Percentiles rank a stretch among this genome's conserved stretches.
Evolutionary conservation across 768 basidiomycete genomes (phyloP).

Genomic region (Hericium alpestre): DNA sequence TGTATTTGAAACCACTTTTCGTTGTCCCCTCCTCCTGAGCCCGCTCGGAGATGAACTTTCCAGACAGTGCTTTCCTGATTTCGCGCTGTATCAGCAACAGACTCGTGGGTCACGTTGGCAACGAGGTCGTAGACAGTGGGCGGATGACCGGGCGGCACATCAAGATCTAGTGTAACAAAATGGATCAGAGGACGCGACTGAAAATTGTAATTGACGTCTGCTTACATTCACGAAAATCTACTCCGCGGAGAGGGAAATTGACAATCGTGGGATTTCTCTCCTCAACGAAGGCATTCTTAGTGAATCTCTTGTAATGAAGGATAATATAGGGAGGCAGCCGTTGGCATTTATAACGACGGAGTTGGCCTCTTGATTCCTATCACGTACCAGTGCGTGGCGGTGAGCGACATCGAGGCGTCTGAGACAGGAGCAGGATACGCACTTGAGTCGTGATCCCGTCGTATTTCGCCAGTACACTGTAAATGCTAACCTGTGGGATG

Average conservation of each 20-base stretch:
- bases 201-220: slow-evolving; percentile 16
- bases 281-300: slow-evolving; percentile 91
- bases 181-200: neutral
- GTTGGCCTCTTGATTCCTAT: slow-evolving; percentile 75
- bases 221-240: slow-evolving; percentile 90
- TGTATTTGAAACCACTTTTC: slow-evolving; percentile 97
- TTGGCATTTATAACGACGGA: slow-evolving; percentile 86
- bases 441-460: slow-evolving; percentile 88
- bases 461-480: slow-evolving; percentile 85
- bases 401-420: neutral
- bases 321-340: slow-evolving; percentile 86
- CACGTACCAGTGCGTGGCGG: neutral
- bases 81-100: slow-evolving; percentile 88
- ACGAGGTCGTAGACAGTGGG: slow-evolving; percentile 85
- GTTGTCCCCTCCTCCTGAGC: slow-evolving; percentile 63
- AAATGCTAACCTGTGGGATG: slow-evolving; percentile 92
- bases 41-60: slow-evolving; percentile 81
- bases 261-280: slow-evolving; percentile 99
- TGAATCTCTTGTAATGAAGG: slow-evolving; percentile 92
- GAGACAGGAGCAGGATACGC: slow-evolving; percentile 4
- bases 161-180: slow-evolving; percentile 50
- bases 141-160: slow-evolving; percentile 47
- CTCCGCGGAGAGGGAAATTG: slow-evolving; percentile 87
- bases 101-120: slow-evolving; percentile 91
- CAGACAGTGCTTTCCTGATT: slow-evolving; percentile 87